Percentiles rank a stretch among this genome's conserved stretches.
phyloP scores from a whole-genome alignment of 768 basidiomycete species.

The Neoboletus subvelutipes region DNA sequence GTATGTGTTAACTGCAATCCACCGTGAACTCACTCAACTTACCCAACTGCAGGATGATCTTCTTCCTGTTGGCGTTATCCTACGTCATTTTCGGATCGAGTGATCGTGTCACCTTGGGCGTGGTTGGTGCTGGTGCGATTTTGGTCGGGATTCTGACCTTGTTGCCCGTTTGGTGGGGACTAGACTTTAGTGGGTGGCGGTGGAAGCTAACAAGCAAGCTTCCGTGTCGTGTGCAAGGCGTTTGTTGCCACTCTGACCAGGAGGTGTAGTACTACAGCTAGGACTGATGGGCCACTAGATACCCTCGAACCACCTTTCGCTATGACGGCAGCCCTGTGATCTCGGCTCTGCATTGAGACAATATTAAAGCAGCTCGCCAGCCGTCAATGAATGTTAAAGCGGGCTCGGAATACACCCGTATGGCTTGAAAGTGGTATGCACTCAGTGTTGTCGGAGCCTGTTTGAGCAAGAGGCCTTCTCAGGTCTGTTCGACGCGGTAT shows the following conservation, averaged over 20 bases:
- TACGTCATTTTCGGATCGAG: background rate
- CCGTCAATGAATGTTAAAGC: no score
- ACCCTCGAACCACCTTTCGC: background rate
- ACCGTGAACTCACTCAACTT: background rate
- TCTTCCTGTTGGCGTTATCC: background rate
- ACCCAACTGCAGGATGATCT: background rate
- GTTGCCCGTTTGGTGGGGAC: background rate
- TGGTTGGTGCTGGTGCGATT: background rate
- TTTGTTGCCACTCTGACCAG: background rate
- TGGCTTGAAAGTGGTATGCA: no score
- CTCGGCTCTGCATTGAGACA: background rate
- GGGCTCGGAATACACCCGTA: no score
- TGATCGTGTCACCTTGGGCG: background rate
- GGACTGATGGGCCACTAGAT: no score
- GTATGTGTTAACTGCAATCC: background rate
- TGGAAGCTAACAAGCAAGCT: background rate
- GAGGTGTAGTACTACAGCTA: background rate
- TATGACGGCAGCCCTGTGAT: constrained; percentile 2
- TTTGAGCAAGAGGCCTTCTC: no score
- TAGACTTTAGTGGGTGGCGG: background rate
- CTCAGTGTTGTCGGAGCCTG: no score
- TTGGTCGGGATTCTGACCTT: background rate
- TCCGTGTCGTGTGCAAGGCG: no score
- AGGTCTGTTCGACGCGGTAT: no score
- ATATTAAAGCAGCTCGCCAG: no score